A percentile compares a stretch with the other conserved stretches of the same genome.
phyloP scores from a whole-genome alignment of 805 yeast species.

The Schwanniomyces pseudopolymorphus region DNA sequence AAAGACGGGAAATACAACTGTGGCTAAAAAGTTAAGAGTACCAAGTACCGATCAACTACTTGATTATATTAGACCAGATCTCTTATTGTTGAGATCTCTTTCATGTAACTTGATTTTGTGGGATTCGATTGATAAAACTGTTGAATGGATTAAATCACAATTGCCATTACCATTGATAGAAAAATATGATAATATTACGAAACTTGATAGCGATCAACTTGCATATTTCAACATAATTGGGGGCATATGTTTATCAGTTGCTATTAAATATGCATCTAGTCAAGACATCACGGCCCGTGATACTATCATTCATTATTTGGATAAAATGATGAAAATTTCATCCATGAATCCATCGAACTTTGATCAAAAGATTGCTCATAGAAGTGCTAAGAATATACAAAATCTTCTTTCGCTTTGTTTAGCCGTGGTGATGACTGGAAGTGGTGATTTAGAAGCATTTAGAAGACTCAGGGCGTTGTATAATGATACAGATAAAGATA shows the following conservation, averaged over 20 bases:
- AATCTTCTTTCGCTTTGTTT: constrained; percentile 61
- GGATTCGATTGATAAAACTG: constrained; percentile 53
- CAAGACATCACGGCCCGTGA: constrained; percentile 53
- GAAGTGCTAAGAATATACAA: constrained; percentile 54
- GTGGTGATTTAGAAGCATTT: constrained; percentile 81
- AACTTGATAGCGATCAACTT: constrained; percentile 59
- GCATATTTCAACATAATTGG: constrained; percentile 64
- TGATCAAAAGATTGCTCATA: constrained; percentile 57
- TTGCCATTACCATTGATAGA: constrained; percentile 49
- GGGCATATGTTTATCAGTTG: constrained; percentile 74
- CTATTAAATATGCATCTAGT: constrained; percentile 74
- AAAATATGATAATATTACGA: constrained; percentile 19
- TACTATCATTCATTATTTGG: constrained; percentile 55
- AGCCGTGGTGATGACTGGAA: constrained; percentile 82
- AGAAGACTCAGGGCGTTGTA: constrained; percentile 71
- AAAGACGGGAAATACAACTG: constrained; percentile 56
- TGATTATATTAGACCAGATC: constrained; percentile 78
- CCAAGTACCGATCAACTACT: constrained; percentile 60
- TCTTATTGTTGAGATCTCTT: constrained; percentile 63
- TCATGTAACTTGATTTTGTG: constrained; percentile 70
- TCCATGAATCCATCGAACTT: constrained; percentile 44
- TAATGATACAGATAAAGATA: constrained; percentile 48
- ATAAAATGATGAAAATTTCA: constrained; percentile 46
- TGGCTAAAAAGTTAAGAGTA: constrained; percentile 61
- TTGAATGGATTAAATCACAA: constrained; percentile 56